Percentiles rank a stretch among this genome's conserved stretches.
Conservation (phyloP, 2,329 filamentous ascomycete genomes). For the Blastomyces percursus region DNA sequence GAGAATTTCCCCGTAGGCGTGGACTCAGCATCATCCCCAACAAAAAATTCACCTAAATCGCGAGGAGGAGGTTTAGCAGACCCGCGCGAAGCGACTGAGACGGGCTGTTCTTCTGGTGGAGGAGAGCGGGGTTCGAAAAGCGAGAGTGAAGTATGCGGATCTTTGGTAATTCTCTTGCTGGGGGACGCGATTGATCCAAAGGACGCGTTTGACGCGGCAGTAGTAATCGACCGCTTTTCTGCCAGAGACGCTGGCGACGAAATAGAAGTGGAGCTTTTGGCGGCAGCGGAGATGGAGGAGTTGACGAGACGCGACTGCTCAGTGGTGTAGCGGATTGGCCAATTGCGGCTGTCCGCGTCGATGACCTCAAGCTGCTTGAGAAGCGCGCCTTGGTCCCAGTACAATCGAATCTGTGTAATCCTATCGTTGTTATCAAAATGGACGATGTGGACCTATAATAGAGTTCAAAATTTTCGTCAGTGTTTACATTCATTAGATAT, state of each 20-base stretch:
- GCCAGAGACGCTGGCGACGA: slow-evolving; percentile 14
- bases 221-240: slow-evolving; percentile 10
- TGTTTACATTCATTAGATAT: neutral
- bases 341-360: slow-evolving; percentile 78
- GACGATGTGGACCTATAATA: slow-evolving; percentile 68
- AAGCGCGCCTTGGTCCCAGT: slow-evolving; percentile 90
- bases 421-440: slow-evolving; percentile 64
- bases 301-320: slow-evolving; percentile 73
- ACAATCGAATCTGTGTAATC: slow-evolving; percentile 77
- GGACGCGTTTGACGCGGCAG: neutral
- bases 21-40: slow-evolving; percentile 30
- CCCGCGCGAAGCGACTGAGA: slow-evolving; percentile 52
- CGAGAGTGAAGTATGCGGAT: slow-evolving; percentile 52
- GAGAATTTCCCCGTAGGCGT: slow-evolving; percentile 15
- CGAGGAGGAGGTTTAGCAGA: slow-evolving; percentile 60
- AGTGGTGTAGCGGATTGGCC: slow-evolving; percentile 81
- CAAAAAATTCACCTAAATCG: slow-evolving; percentile 59
- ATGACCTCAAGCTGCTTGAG: slow-evolving; percentile 92
- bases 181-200: slow-evolving; percentile 21
- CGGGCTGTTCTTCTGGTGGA: slow-evolving; percentile 41
- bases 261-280: slow-evolving; percentile 17
- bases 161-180: slow-evolving; percentile 32
- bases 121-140: slow-evolving; percentile 60
- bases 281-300: slow-evolving; percentile 34
- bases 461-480: neutral